Base-by-base conservation (phyloP, 768 basidiomycete species). In the Inosperma sp. region DNA sequence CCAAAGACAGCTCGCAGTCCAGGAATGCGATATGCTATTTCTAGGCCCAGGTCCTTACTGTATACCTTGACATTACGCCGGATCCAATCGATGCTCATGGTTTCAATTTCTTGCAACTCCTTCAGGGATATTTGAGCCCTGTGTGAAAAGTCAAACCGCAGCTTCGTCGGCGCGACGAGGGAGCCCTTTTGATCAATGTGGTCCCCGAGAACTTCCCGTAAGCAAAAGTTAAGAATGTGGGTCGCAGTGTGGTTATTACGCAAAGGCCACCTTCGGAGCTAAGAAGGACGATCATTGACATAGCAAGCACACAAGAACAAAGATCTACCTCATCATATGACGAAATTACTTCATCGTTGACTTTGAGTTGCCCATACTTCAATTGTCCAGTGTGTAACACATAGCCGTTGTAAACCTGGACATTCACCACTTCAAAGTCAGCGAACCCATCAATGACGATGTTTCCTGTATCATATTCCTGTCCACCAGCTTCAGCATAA, bases 131-230 rank as follows among this genome's bases (percentile, higher is more conserved):
- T 87, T 53, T 84, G 84, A 2, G 90, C 78, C 67, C 96, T 97
- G 73, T 99, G 96, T 14, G 92, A 94, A 69, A 98, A 99, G 68
- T 99, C 96, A 70, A 99, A 99, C 14, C 96, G 91, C 21, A 99
- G 81, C 68, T 96, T 97, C 19, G 84, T 82, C 0, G 93, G 92
- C 1, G 96, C 93, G 55, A 99, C 96, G 39, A 99, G 82, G 3
- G 96, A 98, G 26, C 96, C 96, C 65, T 90, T 96, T 66, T 99
- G 96, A 67, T 98, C 96, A 53, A 98, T 86, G 62, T 98, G 96
- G 65, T 97, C 93, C 21, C 96, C 96, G 9, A 98, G 83, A 9
- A 92, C 81, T 63, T 98, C 96, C 29, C 96, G 88, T 3, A 99
- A 80, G 47, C 75, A 81, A 62, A 78, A 99, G 74, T 99, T 99